A percentile compares a stretch with the other conserved stretches of the same genome.
Evolutionary conservation across 1,139 yeast species (phyloP).

Genomic region (Chernovozyma aurita): DNA sequence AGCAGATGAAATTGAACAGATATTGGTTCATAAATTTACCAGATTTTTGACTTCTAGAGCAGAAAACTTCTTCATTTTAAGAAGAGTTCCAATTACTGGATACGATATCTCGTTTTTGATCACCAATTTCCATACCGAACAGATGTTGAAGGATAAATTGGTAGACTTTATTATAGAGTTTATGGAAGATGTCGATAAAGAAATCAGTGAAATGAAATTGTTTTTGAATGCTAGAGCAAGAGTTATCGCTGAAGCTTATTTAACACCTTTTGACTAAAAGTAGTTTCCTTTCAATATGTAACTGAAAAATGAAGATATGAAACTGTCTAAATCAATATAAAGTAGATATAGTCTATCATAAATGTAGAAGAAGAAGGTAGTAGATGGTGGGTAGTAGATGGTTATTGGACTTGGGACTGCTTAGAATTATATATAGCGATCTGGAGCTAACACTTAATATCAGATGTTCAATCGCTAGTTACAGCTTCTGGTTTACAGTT

Average conservation of each 20-base stretch:
- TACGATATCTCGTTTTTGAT: conserved; percentile 91
- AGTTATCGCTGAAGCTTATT: conserved; percentile 93
- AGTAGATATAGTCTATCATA: too few relatives aligned
- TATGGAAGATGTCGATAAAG: conserved; percentile 99
- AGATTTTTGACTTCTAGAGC: conserved; percentile 94
- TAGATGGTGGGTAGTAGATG: too few relatives aligned
- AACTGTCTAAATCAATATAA: background rate
- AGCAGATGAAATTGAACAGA: conserved; percentile 95
- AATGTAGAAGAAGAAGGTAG: too few relatives aligned
- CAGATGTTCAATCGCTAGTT: too few relatives aligned
- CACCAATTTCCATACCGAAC: conserved; percentile 93
- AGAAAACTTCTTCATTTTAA: conserved; percentile 83
- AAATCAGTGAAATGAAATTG: conserved; percentile 96
- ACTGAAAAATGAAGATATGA: background rate
- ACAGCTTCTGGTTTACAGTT: too few relatives aligned
- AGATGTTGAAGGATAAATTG: conserved; percentile 90
- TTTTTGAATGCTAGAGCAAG: conserved; percentile 97
- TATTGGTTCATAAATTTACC: conserved; percentile 89
- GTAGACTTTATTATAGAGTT: conserved; percentile 96
- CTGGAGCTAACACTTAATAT: too few relatives aligned
- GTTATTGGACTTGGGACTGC: too few relatives aligned
- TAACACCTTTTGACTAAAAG: conserved; percentile 62
- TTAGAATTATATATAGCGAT: too few relatives aligned
- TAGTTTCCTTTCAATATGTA: too few relatives aligned
- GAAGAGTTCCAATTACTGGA: conserved; percentile 88